Percentiles rank a stretch among this genome's conserved stretches.
phyloP scores from a whole-genome alignment of 192 early-diverging fungal species.

The Backusella psychrophila region DNA sequence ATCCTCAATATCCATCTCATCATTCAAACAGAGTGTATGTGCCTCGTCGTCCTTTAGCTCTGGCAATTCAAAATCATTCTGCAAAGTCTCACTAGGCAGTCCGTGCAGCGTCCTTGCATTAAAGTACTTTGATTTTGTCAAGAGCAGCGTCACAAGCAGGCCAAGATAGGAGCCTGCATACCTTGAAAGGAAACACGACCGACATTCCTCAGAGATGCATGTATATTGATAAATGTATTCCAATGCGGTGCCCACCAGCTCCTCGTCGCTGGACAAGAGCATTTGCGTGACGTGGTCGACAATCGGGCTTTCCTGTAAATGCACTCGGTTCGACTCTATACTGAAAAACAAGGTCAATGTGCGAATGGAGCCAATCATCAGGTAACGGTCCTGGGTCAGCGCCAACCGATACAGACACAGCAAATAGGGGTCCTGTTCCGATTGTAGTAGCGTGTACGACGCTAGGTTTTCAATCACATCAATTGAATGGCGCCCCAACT shows the following conservation, averaged over 20 bases:
- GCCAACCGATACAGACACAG: constrained; percentile 28
- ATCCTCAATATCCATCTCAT: not conserved
- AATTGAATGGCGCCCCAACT: constrained; percentile 57
- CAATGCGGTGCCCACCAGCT: constrained; percentile 53
- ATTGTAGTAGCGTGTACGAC: constrained; percentile 37
- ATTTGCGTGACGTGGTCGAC: constrained; percentile 55
- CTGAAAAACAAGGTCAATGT: constrained; percentile 51
- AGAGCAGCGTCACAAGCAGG: not conserved
- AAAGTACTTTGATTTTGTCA: constrained; percentile 15
- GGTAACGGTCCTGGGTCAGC: constrained; percentile 49
- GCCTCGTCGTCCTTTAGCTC: not conserved
- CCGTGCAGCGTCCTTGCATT: not conserved
- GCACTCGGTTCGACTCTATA: constrained; percentile 35
- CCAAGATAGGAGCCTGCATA: constrained; percentile 8
- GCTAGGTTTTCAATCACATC: constrained; percentile 66
- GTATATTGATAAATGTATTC: constrained; percentile 62
- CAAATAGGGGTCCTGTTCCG: not conserved
- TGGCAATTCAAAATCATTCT: not conserved
- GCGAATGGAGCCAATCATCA: constrained; percentile 54
- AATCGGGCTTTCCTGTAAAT: constrained; percentile 15
- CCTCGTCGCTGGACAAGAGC: constrained; percentile 56
- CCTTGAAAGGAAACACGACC: not conserved
- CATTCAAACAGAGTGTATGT: not conserved
- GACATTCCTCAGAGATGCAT: not conserved
- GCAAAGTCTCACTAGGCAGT: too few species aligned